Percentiles rank a stretch among this genome's conserved stretches.
Conservation (phyloP, 2,329 filamentous ascomycete genomes). For the Ophiosphaerella narmari region DNA sequence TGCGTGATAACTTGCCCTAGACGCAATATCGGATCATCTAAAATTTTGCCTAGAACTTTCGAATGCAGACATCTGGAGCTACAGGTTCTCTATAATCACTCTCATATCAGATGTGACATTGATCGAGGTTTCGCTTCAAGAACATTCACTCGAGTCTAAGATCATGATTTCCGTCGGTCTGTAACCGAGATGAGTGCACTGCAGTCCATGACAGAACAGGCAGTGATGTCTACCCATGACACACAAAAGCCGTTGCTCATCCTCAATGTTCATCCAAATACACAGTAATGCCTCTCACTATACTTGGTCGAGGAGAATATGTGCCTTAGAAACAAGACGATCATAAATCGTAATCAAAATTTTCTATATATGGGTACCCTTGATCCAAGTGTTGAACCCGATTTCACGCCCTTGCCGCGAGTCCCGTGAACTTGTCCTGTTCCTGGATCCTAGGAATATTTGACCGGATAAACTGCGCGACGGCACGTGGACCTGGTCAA, state of each 20-base stretch:
- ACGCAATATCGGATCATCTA: no score
- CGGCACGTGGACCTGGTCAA: slow-evolving; percentile 27
- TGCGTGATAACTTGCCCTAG: no score
- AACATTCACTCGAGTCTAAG: slow-evolving; percentile 6
- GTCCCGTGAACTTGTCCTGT: slow-evolving; percentile 15
- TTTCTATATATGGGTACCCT: background rate
- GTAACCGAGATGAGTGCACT: slow-evolving; percentile 26
- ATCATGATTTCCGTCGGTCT: slow-evolving; percentile 28
- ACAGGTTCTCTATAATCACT: no score
- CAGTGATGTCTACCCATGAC: slow-evolving; percentile 14
- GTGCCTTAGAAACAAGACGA: background rate
- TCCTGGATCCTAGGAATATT: slow-evolving; percentile 7
- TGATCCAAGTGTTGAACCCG: slow-evolving; percentile 4
- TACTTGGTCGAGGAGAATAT: background rate
- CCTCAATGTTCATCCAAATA: background rate
- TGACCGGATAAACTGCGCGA: slow-evolving; percentile 23
- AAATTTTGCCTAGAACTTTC: no score
- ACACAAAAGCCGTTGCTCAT: slow-evolving; percentile 6
- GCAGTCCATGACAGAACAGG: slow-evolving; percentile 14
- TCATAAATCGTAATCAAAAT: background rate
- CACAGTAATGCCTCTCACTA: background rate
- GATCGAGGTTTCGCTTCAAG: background rate
- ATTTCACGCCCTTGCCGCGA: slow-evolving; percentile 19
- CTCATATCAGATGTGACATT: no score
- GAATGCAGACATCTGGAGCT: no score